Conservation (phyloP, 179 eudicot genomes). For the Spergularia azorica region DNA sequence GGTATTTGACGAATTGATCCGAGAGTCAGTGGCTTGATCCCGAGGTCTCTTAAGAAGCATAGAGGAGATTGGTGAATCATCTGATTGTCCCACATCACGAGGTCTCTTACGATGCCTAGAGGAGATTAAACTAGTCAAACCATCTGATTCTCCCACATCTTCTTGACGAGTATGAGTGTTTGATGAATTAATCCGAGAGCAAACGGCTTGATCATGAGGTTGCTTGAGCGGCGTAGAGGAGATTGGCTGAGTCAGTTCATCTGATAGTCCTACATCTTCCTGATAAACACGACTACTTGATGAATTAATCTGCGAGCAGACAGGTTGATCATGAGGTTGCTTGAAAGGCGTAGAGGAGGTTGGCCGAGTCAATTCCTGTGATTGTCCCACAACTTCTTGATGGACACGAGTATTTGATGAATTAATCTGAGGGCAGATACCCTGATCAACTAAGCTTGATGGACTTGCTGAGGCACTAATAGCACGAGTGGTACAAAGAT, state of each 20-base stretch:
- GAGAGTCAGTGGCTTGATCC: too few relatives aligned
- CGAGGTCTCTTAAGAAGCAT: neutral
- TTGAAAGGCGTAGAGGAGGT: neutral
- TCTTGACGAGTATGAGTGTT: neutral
- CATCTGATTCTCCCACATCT: neutral
- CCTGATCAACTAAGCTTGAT: neutral
- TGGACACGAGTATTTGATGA: neutral
- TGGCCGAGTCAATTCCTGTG: neutral
- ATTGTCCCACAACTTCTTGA: neutral
- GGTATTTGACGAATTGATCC: too few relatives aligned
- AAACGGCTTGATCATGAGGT: too few relatives aligned
- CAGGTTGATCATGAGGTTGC: neutral
- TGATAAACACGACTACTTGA: too few relatives aligned
- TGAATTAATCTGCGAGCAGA: too few relatives aligned
- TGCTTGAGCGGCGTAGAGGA: too few relatives aligned
- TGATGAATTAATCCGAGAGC: too few relatives aligned
- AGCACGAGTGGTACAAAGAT: neutral
- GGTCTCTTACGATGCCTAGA: too few relatives aligned
- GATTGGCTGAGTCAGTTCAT: too few relatives aligned
- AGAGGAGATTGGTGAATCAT: neutral
- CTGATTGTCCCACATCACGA: too few relatives aligned
- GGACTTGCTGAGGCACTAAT: slow-evolving; percentile 6
- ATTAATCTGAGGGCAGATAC: neutral
- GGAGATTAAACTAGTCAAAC: neutral
- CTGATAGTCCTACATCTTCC: too few relatives aligned